Percentiles rank a stretch among this genome's conserved stretches.
phyloP scores from a whole-genome alignment of 116 monocot species.

The Cymodocea nodosa region DNA sequence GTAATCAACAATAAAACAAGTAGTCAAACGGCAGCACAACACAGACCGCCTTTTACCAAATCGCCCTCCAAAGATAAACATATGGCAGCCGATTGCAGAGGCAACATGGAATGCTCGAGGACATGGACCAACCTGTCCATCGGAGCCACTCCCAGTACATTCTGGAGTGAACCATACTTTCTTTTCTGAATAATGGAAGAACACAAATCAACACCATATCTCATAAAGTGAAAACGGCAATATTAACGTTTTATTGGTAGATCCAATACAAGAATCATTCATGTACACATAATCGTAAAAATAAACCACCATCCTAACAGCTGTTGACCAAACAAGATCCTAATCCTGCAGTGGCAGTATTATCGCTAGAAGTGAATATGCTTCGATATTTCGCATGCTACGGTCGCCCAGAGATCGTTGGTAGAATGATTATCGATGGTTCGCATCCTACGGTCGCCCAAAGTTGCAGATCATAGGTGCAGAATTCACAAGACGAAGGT shows the following conservation, averaged over 20 bases:
- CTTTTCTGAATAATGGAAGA: constrained; percentile 44
- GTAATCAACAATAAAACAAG: constrained; percentile 1
- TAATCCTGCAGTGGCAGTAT: no score
- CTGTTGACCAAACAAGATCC: no score
- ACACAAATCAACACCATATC: background rate
- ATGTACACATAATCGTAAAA: no score
- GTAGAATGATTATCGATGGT: no score
- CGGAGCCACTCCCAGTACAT: constrained; percentile 54
- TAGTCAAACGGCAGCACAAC: background rate
- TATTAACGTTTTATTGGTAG: background rate
- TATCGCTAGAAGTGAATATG: no score
- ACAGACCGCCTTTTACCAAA: constrained; percentile 68
- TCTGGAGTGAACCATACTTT: constrained; percentile 86
- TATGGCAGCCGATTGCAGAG: constrained; percentile 76
- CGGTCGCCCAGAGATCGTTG: no score
- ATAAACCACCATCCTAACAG: no score
- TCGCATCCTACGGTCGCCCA: no score
- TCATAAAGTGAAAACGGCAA: background rate
- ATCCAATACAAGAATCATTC: no score
- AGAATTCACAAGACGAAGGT: no score
- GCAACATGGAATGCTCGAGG: constrained; percentile 93
- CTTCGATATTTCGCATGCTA: no score
- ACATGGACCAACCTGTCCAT: constrained; percentile 53
- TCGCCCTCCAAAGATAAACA: constrained; percentile 96
- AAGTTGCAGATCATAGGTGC: no score